Evolutionary conservation across 2,329 filamentous ascomycete species (phyloP).

Genomic region (Onygena corvina): DNA sequence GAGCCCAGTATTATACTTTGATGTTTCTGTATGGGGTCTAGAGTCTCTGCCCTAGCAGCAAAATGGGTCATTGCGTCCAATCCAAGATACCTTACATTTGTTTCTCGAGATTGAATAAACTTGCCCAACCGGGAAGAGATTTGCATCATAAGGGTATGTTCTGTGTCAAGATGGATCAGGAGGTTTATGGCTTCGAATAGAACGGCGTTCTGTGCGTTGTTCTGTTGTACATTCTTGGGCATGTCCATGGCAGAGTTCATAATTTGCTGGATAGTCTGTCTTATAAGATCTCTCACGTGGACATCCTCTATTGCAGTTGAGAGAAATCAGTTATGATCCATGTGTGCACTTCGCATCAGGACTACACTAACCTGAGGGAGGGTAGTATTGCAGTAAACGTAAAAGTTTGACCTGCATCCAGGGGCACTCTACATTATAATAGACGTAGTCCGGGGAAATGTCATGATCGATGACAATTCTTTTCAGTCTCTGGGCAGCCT

Average conservation of each 20-base stretch:
- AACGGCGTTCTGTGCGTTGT: slow-evolving; percentile 96
- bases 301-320: slow-evolving; percentile 57
- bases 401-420: slow-evolving; percentile 96
- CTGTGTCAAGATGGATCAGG: slow-evolving; percentile 92
- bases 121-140: slow-evolving; percentile 83
- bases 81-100: slow-evolving; percentile 91
- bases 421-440: slow-evolving; percentile 98
- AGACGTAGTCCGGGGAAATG: slow-evolving; percentile 80
- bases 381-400: slow-evolving; percentile 86
- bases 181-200: slow-evolving; percentile 97
- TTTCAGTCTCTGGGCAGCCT: slow-evolving; percentile 80
- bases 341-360: slow-evolving; percentile 12
- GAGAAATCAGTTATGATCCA: slow-evolving; percentile 6
- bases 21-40: slow-evolving; percentile 96
- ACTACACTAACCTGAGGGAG: slow-evolving; percentile 60
- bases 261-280: slow-evolving; percentile 81
- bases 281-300: slow-evolving; percentile 80
- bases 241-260: slow-evolving; percentile 83
- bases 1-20: slow-evolving; percentile 93
- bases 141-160: slow-evolving; percentile 88
- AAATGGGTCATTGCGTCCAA: slow-evolving; percentile 97
- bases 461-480: slow-evolving; percentile 84
- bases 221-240: slow-evolving; percentile 97
- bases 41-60: slow-evolving; percentile 79
- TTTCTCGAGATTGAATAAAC: slow-evolving; percentile 93